These are phyloP conservation scores for Syzygium grande DNA, from an alignment of 345 rosid species.

Conservation along the genomic window DNA sequence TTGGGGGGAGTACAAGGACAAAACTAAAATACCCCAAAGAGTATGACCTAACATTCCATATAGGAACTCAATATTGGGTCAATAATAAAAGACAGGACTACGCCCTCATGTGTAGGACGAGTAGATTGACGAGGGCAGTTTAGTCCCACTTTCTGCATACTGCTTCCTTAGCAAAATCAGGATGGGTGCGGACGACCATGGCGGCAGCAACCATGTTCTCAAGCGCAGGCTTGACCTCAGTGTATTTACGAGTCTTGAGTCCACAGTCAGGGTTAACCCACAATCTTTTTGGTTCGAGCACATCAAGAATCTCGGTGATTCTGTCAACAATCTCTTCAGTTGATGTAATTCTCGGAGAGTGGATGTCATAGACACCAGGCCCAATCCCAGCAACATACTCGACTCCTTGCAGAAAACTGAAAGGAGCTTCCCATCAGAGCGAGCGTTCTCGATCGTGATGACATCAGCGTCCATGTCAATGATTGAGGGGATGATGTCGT, in stretches of 20 bases:
- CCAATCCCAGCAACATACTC: conserved; percentile 94
- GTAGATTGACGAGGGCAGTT: too few relatives aligned
- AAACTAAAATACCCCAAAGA: neutral
- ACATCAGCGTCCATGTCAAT: conserved; percentile 63
- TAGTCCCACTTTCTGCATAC: too few relatives aligned
- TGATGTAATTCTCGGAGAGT: conserved; percentile 91
- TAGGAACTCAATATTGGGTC: neutral
- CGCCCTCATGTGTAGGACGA: neutral
- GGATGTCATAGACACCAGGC: conserved; percentile 89
- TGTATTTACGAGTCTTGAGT: conserved; percentile 77
- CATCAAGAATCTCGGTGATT: conserved; percentile 39
- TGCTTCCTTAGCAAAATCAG: conserved; percentile 59
- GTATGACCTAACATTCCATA: neutral
- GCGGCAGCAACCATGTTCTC: conserved; percentile 84
- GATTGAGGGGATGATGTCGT: conserved; percentile 50
- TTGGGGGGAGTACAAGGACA: neutral
- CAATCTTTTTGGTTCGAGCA: conserved; percentile 78
- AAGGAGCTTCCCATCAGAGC: conserved; percentile 44
- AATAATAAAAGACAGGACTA: neutral
- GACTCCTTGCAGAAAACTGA: conserved; percentile 89
- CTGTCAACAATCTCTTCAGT: conserved; percentile 86
- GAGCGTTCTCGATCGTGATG: conserved; percentile 83
- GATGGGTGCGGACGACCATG: conserved; percentile 77
- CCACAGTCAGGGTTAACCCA: conserved; percentile 99
- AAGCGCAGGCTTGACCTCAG: conserved; percentile 85